Conservation (phyloP, 345 rosid species). For the Brassica napus region Da-Ae NC_063447.1:45859001-45859500, state of each 20-base stretch:
- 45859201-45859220: slow-evolving; percentile 28
- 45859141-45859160: slow-evolving; percentile 35
- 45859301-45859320: background rate
- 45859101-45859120: background rate
- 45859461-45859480: slow-evolving; percentile 33
- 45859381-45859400: slow-evolving; percentile 36
- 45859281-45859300: slow-evolving; percentile 33
- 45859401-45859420: slow-evolving; percentile 33
- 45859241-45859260: slow-evolving; percentile 32
- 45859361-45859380: slow-evolving; percentile 35
- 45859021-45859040: slow-evolving; percentile 47
- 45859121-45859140: slow-evolving; percentile 12
- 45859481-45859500: slow-evolving; percentile 42
- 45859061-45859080: slow-evolving; percentile 30
- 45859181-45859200: slow-evolving; percentile 37
- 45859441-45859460: slow-evolving; percentile 36
- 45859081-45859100: slow-evolving; percentile 7
- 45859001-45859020: slow-evolving; percentile 34
- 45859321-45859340: slow-evolving; percentile 45
- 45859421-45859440: slow-evolving; percentile 44
- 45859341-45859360: slow-evolving; percentile 17
- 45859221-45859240: slow-evolving; percentile 43
- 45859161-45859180: slow-evolving; percentile 37
- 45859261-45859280: slow-evolving; percentile 48
- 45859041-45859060: slow-evolving; percentile 29